Conservation (phyloP, 225 moss, liverwort and hornwort species). For the Pseudoscleropodium purum region DNA sequence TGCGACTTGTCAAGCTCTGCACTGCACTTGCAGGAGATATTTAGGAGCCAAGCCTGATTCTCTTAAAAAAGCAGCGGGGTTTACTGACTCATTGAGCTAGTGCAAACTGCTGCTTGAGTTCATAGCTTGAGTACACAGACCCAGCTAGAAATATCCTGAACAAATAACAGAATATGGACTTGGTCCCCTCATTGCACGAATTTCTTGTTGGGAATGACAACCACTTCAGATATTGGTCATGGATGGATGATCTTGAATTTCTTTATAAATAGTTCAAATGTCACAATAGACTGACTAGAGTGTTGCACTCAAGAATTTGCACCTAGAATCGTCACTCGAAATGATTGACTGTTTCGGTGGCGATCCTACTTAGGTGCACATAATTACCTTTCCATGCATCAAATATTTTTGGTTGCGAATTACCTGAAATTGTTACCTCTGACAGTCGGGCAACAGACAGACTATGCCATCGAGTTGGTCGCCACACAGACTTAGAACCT, state of each 20-base stretch:
- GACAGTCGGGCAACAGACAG: background rate
- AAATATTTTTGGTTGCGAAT: background rate
- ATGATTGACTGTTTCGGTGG: background rate
- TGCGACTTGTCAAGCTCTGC: background rate
- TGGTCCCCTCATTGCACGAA: background rate
- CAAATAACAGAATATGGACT: slow-evolving; percentile 9
- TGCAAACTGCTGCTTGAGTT: background rate
- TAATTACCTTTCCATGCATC: background rate
- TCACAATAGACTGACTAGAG: background rate
- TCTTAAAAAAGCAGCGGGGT: background rate
- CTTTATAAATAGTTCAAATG: background rate
- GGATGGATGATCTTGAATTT: background rate
- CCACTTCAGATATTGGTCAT: background rate
- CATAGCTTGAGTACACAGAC: background rate
- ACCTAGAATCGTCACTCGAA: background rate
- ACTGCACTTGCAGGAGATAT: background rate
- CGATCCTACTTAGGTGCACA: background rate
- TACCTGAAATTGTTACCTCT: background rate
- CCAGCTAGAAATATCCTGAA: background rate
- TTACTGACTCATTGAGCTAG: background rate
- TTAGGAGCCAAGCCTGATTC: background rate
- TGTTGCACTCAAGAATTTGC: background rate
- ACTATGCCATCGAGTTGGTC: slow-evolving; percentile 1
- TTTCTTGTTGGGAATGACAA: background rate
- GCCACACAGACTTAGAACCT: background rate